Evolutionary conservation across 352 stramenopile genomes (phyloP), one percentile per base, ranked within the genome.

Genomic region (Globisporangium nunn): DNA sequence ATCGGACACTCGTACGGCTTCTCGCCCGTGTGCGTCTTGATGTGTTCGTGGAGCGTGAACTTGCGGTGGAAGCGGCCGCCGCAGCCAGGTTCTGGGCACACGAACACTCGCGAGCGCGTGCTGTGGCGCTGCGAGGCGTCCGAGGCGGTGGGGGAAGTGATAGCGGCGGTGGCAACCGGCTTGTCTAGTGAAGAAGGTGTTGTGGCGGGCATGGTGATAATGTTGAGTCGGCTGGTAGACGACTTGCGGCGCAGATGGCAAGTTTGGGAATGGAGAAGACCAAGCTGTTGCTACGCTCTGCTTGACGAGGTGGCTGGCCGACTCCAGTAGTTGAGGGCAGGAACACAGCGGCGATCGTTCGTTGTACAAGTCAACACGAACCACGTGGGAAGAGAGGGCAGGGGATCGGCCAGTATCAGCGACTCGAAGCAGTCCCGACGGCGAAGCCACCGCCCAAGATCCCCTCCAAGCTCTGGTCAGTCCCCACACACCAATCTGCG

Each of bases 1-100:
- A 78, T 77, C 15, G 72, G 54, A 52, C 75, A 85, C 53, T 81
- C 68, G 60, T 85, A 76, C 2, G 81, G 78, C 56, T 87, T 79
- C 62, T 88, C 78, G 12, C 81, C 81, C 54, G 78, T 88, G 68
- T 91, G 80, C 44, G 78, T 91, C 66, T 88, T 88, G 48, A 86
- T 70, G 60, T 91, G 81, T 48, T 86, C 76, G 47, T 71, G 81
- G 54, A 85, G 62, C 46, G 78, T 87, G 54, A 83, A 87, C 50
- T 82, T 83, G 63, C 77, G 77, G 62, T 83, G 72, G 63, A 87
- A 85, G 8, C 72, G 70, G 30, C 71, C 68, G 11, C 58, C 63
- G 50, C 72, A 85, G 43, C 7, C 43, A 8, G 14, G 15, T 14
- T 48, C 43, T 3, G 43, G 43, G n/a, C 43, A 48, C 43, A 48